Evolutionary conservation across 441 rosid genomes (phyloP), one percentile per base, ranked within the genome.

Genomic region (Biscutella auriculata): DNA sequence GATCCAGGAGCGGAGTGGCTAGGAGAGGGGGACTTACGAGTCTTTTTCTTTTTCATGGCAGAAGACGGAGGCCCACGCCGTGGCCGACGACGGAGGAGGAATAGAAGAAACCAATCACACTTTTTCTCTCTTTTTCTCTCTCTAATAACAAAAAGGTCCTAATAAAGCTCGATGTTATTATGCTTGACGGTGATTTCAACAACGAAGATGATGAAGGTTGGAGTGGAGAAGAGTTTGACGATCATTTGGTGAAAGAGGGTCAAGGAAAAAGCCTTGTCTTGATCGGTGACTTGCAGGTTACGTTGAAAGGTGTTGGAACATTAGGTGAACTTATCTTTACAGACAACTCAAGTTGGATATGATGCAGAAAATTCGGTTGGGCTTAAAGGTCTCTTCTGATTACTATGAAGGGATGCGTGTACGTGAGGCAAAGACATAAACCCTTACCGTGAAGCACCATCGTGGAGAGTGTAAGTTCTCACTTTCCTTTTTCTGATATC

Each of bases 391-490:
- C 46, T 79, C 89, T 28, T 61, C 87, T 1, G 95, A 88, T 41
- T 72, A 33, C 60, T 76, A 80, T 60, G 95, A 79, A 66, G 79
- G 75, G 16, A 60, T 79, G 59, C 95, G 81, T 39, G 76, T 89
- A n/a, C 82, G 87, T 5, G 97, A 89, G 71, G 97, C 91, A 36
- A 89, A 84, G 76, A 84, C 97, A 9, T 95, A 89, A 59, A 88
- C 97, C 34, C 82, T 89, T 67, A 85, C 87, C 12, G 97, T 89
- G 30, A 89, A 84, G 69, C 95, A 89, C 70, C 97, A 89, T 65
- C 68, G 97, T 10, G 97, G 97, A 72, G 97, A 89, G 76, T 73
- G 97, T 89, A 63, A 66, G 87, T 60, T 68, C 55, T 57, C 23
- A 2, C 42, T 40, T 48, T 14, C 21, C 0, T 9, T 23, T 8